A percentile compares a stretch with the other conserved stretches of the same genome.
Conservation (phyloP, 139 green algal genomes). For the Limnomonas spitsbergensis region DNA sequence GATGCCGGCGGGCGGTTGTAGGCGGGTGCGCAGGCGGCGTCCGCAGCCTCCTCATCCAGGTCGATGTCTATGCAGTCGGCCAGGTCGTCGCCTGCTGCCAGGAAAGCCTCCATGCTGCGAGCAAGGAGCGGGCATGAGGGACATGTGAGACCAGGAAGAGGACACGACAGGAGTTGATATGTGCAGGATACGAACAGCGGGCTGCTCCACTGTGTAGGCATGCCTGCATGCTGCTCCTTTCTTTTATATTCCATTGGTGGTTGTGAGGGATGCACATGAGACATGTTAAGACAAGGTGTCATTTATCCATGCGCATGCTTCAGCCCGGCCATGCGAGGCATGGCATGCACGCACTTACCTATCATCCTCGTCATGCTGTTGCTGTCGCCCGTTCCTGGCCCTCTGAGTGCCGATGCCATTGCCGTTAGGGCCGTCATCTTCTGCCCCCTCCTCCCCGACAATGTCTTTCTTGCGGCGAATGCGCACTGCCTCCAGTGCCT, state of each 20-base stretch:
- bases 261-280: too few relatives aligned
- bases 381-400: not conserved
- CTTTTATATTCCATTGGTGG: too few relatives aligned
- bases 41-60: slow-evolving; percentile 46
- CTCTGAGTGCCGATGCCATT: not conserved
- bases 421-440: not conserved
- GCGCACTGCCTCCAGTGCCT: slow-evolving; percentile 33
- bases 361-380: not conserved
- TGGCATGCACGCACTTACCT: too few relatives aligned
- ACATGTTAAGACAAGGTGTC: too few relatives aligned
- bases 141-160: too few relatives aligned
- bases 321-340: too few relatives aligned
- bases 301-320: too few relatives aligned
- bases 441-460: not conserved
- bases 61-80: slow-evolving; percentile 30
- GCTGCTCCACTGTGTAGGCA: not conserved
- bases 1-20: slow-evolving; percentile 44
- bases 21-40: not conserved
- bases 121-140: not conserved
- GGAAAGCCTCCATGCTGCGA: slow-evolving; percentile 51
- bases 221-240: not conserved
- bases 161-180: not conserved
- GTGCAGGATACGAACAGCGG: too few relatives aligned
- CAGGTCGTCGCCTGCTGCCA: slow-evolving; percentile 46
- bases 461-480: slow-evolving; percentile 19